Base-by-base conservation (phyloP, 1,284 basidiomycete species). In the Heterobasidion occidentale region DNA sequence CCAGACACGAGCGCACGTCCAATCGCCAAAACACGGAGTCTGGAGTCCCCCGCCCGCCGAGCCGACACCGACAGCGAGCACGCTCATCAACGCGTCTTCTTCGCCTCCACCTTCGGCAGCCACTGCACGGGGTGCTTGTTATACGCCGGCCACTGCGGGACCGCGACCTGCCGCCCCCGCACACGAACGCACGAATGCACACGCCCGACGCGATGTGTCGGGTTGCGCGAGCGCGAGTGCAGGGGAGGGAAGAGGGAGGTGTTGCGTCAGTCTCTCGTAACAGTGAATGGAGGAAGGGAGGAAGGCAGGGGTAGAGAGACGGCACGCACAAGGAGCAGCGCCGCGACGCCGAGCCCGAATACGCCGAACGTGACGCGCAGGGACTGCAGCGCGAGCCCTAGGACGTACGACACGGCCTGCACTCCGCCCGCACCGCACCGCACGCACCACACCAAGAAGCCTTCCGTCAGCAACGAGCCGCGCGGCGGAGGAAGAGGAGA, bases 121-220 rank as follows among this genome's bases (percentile, higher is more conserved):
- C 87, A 90, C 60, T 77, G 71, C 51, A 87, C 80, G 17, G 86
- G 80, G 64, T 89, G 75, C 15, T 68, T 70, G 60, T 84, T 88
- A 68, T 77, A 87, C 66, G 78, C 70, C 0, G 81, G 78, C 88
- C 88, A 90, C 11, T 83, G 83, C 0, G 88, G 87, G 6, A 90
- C 61, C n/a, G 83, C 73, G 46, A 76, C 66, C 88, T 88, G 56
- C 2, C 33, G 27, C 33, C 27, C 27, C 27, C 27, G 4, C 27
- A 27, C 27, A 27, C 27, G 27, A 5, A 27, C 3, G 27, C 27
- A 27, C 27, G 27, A 3, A 27, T 27, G 27, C 27, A 27, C n/a
- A n/a, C n/a, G n/a, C n/a, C n/a, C 54, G 14, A 45, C 12, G 56
- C 51, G 56, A 20, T 12, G 17, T n/a, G 9, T 19, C 19, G 19